phyloP scores from a whole-genome alignment of 2,329 filamentous ascomycete genomes.

The Curvularia verruculosa region DNA sequence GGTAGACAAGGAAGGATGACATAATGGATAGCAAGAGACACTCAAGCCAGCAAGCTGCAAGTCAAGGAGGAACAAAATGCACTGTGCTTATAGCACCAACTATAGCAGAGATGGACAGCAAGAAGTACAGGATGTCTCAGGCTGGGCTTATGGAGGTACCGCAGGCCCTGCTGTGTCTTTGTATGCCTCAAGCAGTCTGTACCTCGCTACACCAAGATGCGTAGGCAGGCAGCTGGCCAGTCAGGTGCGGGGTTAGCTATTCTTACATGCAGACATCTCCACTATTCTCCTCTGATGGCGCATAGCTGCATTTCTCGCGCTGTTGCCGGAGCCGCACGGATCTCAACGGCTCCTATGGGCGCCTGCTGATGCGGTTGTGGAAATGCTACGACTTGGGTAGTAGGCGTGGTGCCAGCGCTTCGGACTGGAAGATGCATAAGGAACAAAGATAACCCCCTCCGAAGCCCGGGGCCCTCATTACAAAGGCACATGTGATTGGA shows the following conservation, averaged over 20 bases:
- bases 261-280: conserved; percentile 31
- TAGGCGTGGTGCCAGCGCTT: conserved; percentile 38
- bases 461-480: conserved; percentile 20
- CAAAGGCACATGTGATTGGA: conserved; percentile 30
- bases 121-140: conserved; percentile 32
- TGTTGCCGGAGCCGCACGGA: conserved; percentile 33
- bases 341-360: conserved; percentile 26
- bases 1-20: conserved; percentile 34
- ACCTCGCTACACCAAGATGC: conserved; percentile 34
- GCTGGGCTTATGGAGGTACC: conserved; percentile 22
- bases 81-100: conserved; percentile 4
- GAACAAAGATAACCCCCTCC: conserved; percentile 34
- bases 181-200: conserved; percentile 36
- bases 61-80: conserved; percentile 16
- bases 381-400: conserved; percentile 24
- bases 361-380: conserved; percentile 40
- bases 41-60: conserved; percentile 41
- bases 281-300: conserved; percentile 26
- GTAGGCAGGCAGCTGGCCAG: conserved; percentile 30
- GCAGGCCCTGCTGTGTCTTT: conserved; percentile 40
- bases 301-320: conserved; percentile 25
- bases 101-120: conserved; percentile 20
- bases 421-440: conserved; percentile 19
- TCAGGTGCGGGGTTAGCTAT: conserved; percentile 35
- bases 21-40: conserved; percentile 31